phyloP scores from a whole-genome alignment of 257 asterid genomes.

The Solanum paucissectum region DNA sequence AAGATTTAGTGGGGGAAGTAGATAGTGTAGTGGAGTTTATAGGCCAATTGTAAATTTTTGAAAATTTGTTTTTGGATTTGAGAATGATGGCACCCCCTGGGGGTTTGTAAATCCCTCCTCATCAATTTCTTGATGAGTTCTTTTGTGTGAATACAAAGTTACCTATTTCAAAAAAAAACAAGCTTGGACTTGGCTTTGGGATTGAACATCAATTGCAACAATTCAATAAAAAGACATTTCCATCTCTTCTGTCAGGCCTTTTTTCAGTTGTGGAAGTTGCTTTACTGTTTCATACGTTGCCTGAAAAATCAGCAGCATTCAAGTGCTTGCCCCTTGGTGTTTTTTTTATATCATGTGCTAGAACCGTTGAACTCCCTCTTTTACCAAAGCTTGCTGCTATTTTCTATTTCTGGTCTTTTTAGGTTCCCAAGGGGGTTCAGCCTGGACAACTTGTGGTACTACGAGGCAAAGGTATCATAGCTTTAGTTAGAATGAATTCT shows the following conservation, averaged over 20 bases:
- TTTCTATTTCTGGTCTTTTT: constrained; percentile 13
- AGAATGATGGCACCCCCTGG: too few relatives aligned
- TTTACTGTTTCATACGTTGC: neutral
- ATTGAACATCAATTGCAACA: neutral
- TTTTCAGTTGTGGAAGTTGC: neutral
- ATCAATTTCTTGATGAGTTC: too few relatives aligned
- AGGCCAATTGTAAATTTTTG: too few relatives aligned
- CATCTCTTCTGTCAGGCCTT: neutral
- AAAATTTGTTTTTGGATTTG: too few relatives aligned
- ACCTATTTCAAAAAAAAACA: too few relatives aligned
- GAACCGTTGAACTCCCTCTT: neutral
- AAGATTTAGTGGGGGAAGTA: too few relatives aligned
- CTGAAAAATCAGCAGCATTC: neutral
- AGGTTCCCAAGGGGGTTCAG: constrained; percentile 96
- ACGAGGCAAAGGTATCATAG: constrained; percentile 72
- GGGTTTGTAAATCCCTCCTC: too few relatives aligned
- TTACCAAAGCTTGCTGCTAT: constrained; percentile 3
- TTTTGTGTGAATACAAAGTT: too few relatives aligned
- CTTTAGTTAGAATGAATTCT: neutral
- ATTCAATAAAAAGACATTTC: neutral
- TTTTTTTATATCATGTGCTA: neutral
- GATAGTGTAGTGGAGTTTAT: too few relatives aligned
- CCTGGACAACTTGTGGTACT: constrained; percentile 69
- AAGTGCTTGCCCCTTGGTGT: neutral
- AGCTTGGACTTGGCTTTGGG: neutral